A percentile compares a stretch with the other conserved stretches of the same genome.
Conservation (phyloP, 2,329 filamentous ascomycete species). For the Cordyceps tenuipes region DNA sequence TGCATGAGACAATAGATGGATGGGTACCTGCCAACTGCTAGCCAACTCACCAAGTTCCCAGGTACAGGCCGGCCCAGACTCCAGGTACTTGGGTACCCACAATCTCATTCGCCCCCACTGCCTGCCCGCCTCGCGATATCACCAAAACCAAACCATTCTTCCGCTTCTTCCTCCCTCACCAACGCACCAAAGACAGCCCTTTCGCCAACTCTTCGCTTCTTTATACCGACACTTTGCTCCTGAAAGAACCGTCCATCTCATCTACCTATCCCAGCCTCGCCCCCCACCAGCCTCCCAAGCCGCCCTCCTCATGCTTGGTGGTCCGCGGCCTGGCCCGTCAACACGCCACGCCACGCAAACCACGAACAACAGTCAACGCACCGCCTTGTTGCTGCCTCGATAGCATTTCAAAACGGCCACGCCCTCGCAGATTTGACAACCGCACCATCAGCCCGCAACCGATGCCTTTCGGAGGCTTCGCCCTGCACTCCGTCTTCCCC, state of each 20-base stretch:
- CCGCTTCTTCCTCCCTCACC: not conserved
- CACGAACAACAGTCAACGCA: not conserved
- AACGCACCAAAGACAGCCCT: not conserved
- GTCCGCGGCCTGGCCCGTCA: not conserved
- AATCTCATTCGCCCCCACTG: not conserved
- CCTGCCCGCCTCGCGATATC: not conserved
- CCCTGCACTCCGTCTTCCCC: not conserved
- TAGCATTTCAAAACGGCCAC: not conserved
- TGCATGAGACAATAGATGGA: too few species aligned
- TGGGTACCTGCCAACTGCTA: too few species aligned
- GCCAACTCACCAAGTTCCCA: too few species aligned
- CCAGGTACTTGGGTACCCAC: too few species aligned
- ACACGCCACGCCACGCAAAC: not conserved
- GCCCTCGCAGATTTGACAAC: not conserved
- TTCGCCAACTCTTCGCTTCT: too few species aligned
- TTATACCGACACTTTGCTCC: too few species aligned
- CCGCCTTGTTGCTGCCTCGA: not conserved
- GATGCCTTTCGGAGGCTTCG: slow-evolving; percentile 3
- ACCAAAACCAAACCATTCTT: not conserved
- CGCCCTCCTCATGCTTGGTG: not conserved
- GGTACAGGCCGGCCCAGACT: too few species aligned
- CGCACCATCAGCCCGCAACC: not conserved
- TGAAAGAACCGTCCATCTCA: too few species aligned
- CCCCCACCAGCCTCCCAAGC: not conserved
- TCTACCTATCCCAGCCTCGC: not conserved